Evolutionary conservation across 257 asterid species (phyloP).

Genomic region (Gentiana dahurica): DNA sequence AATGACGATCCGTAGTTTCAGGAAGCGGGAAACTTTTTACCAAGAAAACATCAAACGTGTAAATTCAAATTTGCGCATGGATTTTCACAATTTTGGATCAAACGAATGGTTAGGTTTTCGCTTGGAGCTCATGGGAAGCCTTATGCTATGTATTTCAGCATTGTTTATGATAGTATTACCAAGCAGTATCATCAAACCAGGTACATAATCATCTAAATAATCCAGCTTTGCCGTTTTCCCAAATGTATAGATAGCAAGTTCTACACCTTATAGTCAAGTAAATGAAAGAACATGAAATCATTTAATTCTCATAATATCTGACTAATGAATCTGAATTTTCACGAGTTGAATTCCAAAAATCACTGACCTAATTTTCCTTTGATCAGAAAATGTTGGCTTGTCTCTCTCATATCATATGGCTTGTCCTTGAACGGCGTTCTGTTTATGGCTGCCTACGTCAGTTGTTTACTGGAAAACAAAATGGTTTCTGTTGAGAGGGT

Average conservation of each 20-base stretch:
- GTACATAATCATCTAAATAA: constrained; percentile 14
- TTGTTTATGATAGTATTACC: constrained; percentile 74
- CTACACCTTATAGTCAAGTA: too few species aligned
- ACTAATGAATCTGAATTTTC: too few species aligned
- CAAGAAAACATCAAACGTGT: constrained; percentile 70
- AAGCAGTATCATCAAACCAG: constrained; percentile 90
- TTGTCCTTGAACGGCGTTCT: constrained; percentile 68
- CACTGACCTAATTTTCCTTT: constrained; percentile 13
- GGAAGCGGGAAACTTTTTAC: constrained; percentile 61
- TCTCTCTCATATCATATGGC: constrained; percentile 64
- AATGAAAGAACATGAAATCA: too few species aligned
- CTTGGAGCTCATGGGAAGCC: constrained; percentile 66
- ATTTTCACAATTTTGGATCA: constrained; percentile 83
- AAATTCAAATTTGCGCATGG: constrained; percentile 72
- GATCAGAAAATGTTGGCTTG: constrained; percentile 78
- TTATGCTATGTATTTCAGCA: constrained; percentile 75
- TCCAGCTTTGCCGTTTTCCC: too few species aligned
- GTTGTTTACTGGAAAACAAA: constrained; percentile 82
- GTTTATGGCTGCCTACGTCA: constrained; percentile 51
- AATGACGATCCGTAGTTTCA: constrained; percentile 80
- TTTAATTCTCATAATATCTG: too few species aligned
- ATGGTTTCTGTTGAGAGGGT: constrained; percentile 98
- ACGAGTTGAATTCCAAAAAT: too few species aligned
- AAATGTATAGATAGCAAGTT: too few species aligned
- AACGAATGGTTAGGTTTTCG: constrained; percentile 98